Conservation (phyloP, 164 flowering plant species). For the Pachysandra terminalis region DNA sequence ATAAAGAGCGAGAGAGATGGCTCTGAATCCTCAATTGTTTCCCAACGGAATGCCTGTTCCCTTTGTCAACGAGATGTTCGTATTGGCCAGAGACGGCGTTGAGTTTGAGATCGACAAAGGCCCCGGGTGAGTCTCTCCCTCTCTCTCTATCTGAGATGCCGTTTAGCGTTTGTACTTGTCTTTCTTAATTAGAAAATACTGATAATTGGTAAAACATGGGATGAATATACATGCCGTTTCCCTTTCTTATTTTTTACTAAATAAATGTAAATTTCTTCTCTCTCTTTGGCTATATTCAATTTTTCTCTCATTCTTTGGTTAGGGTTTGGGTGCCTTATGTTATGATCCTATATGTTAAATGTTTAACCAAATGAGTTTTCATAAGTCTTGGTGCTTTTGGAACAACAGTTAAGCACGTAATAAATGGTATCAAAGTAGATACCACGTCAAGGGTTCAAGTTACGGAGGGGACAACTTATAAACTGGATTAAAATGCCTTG, state of each 20-base stretch:
- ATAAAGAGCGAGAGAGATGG: conserved; percentile 38
- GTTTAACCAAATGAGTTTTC: no score
- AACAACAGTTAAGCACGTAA: no score
- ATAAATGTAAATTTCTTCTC: no score
- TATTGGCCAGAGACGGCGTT: conserved; percentile 88
- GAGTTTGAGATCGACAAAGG: conserved; percentile 92
- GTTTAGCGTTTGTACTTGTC: background rate
- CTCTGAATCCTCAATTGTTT: conserved; percentile 76
- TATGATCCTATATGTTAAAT: no score
- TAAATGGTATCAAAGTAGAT: no score
- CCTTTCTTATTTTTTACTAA: background rate
- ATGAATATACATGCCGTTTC: background rate
- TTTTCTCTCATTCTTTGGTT: background rate
- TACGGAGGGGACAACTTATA: no score
- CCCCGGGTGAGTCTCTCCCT: conserved; percentile 48
- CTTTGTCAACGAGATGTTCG: conserved; percentile 73
- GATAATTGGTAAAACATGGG: background rate
- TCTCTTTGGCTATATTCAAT: no score
- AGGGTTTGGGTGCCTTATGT: background rate
- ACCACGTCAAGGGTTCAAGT: no score
- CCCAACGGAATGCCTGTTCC: conserved; percentile 84
- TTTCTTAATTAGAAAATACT: no score
- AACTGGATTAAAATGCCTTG: no score
- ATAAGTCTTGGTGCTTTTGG: no score
- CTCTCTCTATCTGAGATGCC: background rate